Evolutionary conservation across 2,329 filamentous ascomycete species (phyloP).

Genomic region (Ophiostoma sp.): DNA sequence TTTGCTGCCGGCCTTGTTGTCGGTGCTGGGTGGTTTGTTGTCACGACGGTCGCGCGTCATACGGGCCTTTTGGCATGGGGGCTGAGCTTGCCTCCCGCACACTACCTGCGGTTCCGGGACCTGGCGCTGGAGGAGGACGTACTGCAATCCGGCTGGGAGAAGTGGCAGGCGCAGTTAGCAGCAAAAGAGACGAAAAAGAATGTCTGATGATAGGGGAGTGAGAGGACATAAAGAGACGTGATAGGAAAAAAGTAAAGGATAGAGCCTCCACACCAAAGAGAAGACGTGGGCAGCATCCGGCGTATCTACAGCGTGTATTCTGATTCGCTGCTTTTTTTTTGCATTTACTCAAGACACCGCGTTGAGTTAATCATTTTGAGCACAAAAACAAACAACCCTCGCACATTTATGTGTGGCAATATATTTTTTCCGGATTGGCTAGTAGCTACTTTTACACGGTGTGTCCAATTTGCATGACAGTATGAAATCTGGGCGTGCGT

Average conservation of each 20-base stretch:
- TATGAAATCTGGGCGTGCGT: background rate
- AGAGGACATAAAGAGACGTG: background rate
- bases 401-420: background rate
- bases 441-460: background rate
- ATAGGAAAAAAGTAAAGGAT: background rate
- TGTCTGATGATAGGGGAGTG: constrained; percentile 33
- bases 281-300: background rate
- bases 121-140: constrained; percentile 85
- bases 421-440: background rate
- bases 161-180: constrained; percentile 67
- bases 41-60: constrained; percentile 66
- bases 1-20: constrained; percentile 67
- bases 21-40: constrained; percentile 75
- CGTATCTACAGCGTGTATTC: background rate
- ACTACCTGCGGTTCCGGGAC: constrained; percentile 74
- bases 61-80: constrained; percentile 71
- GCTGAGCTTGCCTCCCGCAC: constrained; percentile 64
- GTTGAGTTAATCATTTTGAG: background rate
- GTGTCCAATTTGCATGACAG: background rate
- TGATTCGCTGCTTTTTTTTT: background rate
- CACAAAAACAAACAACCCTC: background rate
- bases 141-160: constrained; percentile 88
- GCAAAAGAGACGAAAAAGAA: constrained; percentile 39
- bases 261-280: background rate
- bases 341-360: background rate